phyloP scores from a whole-genome alignment of 352 stramenopile species.

The Phytophthora hibernalis region DNA sequence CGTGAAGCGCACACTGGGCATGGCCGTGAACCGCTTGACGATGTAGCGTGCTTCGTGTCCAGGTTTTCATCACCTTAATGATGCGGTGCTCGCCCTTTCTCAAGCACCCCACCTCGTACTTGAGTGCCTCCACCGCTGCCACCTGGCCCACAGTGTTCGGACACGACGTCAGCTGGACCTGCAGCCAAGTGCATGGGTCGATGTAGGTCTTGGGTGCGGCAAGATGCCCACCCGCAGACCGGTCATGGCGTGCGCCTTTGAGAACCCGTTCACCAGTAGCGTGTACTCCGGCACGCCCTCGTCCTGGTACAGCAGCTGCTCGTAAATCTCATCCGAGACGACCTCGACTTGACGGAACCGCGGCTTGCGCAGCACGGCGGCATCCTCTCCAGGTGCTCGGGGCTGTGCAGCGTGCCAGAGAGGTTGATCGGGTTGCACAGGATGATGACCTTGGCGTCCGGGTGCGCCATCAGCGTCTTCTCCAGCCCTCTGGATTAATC shows the following conservation, averaged over 20 bases:
- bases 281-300: constrained; percentile 76
- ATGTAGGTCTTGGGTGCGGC: constrained; percentile 78
- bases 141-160: constrained; percentile 93
- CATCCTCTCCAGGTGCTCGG: constrained; percentile 60
- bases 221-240: constrained; percentile 94
- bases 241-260: constrained; percentile 97
- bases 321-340: constrained; percentile 96
- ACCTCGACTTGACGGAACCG: constrained; percentile 84
- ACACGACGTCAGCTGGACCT: constrained; percentile 96
- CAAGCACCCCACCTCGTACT: too few relatives aligned
- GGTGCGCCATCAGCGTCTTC: constrained; percentile 65
- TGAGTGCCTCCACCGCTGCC: too few relatives aligned
- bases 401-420: constrained; percentile 84
- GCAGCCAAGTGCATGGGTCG: constrained; percentile 90
- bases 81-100: too few relatives aligned
- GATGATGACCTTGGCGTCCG: constrained; percentile 89
- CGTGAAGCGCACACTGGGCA: constrained; percentile 81
- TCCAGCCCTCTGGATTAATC: constrained; percentile 87
- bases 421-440: constrained; percentile 98
- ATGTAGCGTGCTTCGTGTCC: too few relatives aligned
- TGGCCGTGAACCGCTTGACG: too few relatives aligned
- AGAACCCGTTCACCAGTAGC: constrained; percentile 96
- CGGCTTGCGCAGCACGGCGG: constrained; percentile 59
- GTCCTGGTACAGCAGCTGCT: constrained; percentile 94
- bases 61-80: constrained; percentile 88